A percentile compares a stretch with the other conserved stretches of the same genome.
Conservation (phyloP, 345 rosid species). For the Angophora floribunda region DNA sequence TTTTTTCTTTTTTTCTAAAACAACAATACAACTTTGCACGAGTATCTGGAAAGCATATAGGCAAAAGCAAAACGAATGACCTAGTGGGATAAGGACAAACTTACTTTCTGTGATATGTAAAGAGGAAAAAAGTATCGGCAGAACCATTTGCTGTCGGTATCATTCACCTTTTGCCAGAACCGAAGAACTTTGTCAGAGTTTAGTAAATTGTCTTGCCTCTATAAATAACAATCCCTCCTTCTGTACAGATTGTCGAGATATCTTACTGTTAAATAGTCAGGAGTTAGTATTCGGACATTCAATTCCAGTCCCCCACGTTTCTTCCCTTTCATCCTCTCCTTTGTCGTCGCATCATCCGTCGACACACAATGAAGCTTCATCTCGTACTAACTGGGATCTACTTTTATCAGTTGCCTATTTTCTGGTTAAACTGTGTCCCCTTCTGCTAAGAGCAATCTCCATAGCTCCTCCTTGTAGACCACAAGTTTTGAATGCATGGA, state of each 20-base stretch:
- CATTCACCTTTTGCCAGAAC: background rate
- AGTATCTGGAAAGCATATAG: background rate
- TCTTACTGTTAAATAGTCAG: background rate
- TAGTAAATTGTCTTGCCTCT: background rate
- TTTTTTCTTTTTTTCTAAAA: background rate
- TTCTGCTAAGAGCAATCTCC: background rate
- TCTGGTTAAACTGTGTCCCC: background rate
- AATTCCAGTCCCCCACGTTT: background rate
- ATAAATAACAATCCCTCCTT: background rate
- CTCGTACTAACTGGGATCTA: background rate
- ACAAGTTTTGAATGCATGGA: background rate
- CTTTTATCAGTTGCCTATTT: background rate
- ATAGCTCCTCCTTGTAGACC: background rate
- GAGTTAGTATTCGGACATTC: background rate
- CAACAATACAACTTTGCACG: background rate
- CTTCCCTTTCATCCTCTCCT: background rate
- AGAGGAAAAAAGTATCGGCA: background rate
- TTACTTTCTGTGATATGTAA: background rate
- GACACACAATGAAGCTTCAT: background rate
- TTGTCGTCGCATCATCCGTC: background rate
- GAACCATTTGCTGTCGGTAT: background rate
- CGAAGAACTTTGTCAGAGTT: background rate
- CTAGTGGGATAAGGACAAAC: background rate
- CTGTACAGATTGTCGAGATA: background rate
- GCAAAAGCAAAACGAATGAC: background rate